A percentile compares a stretch with the other conserved stretches of the same genome.
phyloP scores from a whole-genome alignment of 768 basidiomycete genomes.

The Lactarius evosmus region DNA sequence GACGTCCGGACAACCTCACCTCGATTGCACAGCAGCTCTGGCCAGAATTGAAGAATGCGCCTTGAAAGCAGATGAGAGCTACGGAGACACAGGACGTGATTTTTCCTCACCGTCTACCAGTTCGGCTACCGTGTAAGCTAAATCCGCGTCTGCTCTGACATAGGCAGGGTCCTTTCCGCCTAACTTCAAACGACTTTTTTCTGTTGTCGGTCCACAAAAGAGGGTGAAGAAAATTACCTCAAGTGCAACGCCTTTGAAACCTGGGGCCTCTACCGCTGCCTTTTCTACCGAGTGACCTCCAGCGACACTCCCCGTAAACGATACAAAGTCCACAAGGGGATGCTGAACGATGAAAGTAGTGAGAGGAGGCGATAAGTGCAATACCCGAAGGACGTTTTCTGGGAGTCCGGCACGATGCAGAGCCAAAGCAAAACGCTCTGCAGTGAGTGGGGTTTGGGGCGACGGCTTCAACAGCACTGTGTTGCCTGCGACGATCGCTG shows the following conservation, averaged over 20 bases:
- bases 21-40: conserved; percentile 96
- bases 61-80: conserved; percentile 38
- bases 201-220: background rate
- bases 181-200: conserved; percentile 49
- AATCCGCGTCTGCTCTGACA: conserved; percentile 80
- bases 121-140: conserved; percentile 78
- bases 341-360: conserved; percentile 61
- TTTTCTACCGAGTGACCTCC: conserved; percentile 73
- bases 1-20: conserved; percentile 38
- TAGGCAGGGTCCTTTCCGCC: conserved; percentile 99
- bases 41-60: conserved; percentile 95
- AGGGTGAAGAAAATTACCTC: conserved; percentile 51
- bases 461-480: conserved; percentile 91
- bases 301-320: conserved; percentile 86
- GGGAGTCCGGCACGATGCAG: conserved; percentile 79
- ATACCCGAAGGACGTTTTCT: conserved; percentile 63
- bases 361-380: conserved; percentile 67
- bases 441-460: conserved; percentile 90
- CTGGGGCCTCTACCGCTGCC: conserved; percentile 58
- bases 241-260: conserved; percentile 84
- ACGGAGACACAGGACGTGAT: background rate
- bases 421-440: conserved; percentile 72
- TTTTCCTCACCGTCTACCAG: conserved; percentile 76
- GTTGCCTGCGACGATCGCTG: conserved; percentile 89
- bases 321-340: conserved; percentile 70